These are phyloP conservation scores for Lipomyces anomalus DNA, from an alignment of 805 yeast genomes.

Conservation along the genomic window DNA sequence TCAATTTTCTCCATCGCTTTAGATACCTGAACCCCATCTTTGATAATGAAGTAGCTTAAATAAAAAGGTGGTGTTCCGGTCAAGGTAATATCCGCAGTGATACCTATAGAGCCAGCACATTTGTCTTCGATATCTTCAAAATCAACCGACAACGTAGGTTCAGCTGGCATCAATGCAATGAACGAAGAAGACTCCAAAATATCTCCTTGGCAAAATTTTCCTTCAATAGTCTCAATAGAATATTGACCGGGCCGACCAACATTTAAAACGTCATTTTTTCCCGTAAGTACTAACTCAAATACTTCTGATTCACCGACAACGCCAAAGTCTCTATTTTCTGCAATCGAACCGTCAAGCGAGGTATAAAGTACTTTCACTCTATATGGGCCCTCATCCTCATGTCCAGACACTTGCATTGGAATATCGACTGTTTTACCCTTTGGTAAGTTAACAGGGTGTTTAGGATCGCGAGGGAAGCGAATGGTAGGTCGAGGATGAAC, in stretches of 20 bases:
- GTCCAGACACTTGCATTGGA: constrained; percentile 24
- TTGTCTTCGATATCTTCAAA: constrained; percentile 64
- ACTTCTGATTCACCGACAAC: not conserved
- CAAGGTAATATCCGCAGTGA: constrained; percentile 60
- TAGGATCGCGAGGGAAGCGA: constrained; percentile 34
- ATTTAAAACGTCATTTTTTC: constrained; percentile 26
- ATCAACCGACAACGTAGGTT: constrained; percentile 43
- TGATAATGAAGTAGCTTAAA: constrained; percentile 51
- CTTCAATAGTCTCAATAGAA: constrained; percentile 46
- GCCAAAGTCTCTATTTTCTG: not conserved
- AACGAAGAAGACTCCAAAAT: constrained; percentile 52
- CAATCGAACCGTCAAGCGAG: constrained; percentile 3
- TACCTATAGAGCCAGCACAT: constrained; percentile 90
- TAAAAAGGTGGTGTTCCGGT: constrained; percentile 80
- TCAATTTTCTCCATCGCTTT: constrained; percentile 30
- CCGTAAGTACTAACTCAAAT: constrained; percentile 11
- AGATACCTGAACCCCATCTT: constrained; percentile 32
- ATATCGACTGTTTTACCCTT: constrained; percentile 26
- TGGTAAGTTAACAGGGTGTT: constrained; percentile 30
- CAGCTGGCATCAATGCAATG: constrained; percentile 52
- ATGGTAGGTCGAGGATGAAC: constrained; percentile 55
- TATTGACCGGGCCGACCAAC: constrained; percentile 64
- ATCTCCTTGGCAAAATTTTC: constrained; percentile 62
- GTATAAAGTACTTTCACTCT: constrained; percentile 32
- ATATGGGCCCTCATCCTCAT: constrained; percentile 44